phyloP scores from a whole-genome alignment of 2,329 filamentous ascomycete genomes.

The Tolypocladium amazonense region DNA sequence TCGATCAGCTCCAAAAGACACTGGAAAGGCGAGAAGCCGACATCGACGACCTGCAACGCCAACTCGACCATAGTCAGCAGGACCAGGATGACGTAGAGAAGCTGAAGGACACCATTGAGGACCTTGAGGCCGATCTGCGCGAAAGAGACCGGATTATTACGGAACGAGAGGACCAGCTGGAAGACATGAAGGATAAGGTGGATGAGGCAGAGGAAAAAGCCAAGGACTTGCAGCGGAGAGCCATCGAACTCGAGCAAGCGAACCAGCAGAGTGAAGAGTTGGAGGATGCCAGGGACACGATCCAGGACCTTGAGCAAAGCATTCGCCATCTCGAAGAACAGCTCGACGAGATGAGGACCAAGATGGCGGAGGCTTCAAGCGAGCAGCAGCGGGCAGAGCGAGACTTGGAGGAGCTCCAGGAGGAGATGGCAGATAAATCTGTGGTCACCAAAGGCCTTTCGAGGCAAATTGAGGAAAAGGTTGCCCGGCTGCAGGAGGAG shows the following conservation, averaged over 20 bases:
- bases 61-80: constrained; percentile 45
- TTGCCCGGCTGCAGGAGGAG: constrained; percentile 55
- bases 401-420: constrained; percentile 56
- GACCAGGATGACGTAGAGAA: constrained; percentile 52
- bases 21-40: constrained; percentile 50
- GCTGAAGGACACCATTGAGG: constrained; percentile 62
- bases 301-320: constrained; percentile 46
- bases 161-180: constrained; percentile 65
- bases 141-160: constrained; percentile 66
- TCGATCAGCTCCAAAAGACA: constrained; percentile 44
- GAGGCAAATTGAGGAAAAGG: constrained; percentile 64
- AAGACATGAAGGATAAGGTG: constrained; percentile 47
- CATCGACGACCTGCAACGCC: constrained; percentile 48
- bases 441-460: constrained; percentile 64
- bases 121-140: constrained; percentile 64
- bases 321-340: constrained; percentile 44
- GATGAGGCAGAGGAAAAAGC: constrained; percentile 47
- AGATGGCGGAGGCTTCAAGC: constrained; percentile 39
- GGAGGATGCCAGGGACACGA: constrained; percentile 45
- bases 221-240: constrained; percentile 41
- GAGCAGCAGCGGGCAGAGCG: constrained; percentile 47
- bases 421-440: constrained; percentile 72
- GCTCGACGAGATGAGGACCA: constrained; percentile 42
- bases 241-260: constrained; percentile 46
- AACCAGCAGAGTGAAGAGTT: constrained; percentile 39